These are phyloP conservation scores for Coffea humblotiana DNA, from an alignment of 305 asterid genomes.

Conservation along the genomic window DNA sequence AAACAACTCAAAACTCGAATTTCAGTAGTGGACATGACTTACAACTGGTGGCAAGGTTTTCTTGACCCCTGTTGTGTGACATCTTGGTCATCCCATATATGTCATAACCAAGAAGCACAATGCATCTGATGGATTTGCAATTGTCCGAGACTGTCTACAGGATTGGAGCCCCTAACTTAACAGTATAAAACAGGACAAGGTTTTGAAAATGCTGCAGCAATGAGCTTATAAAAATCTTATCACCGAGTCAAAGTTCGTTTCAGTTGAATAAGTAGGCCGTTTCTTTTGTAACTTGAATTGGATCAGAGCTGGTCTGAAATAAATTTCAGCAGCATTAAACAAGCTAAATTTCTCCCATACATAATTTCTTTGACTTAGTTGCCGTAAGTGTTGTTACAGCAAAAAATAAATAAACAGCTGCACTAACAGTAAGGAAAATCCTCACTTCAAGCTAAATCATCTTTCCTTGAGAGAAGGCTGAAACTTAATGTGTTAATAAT, in stretches of 20 bases:
- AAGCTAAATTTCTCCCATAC: neutral
- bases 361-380: neutral
- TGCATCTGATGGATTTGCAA: neutral
- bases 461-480: neutral
- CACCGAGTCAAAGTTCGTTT: neutral
- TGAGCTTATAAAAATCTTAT: neutral
- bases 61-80: neutral
- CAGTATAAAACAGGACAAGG: neutral
- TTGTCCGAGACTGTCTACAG: neutral
- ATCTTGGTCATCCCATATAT: neutral
- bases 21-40: neutral
- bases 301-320: neutral
- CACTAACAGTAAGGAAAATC: neutral
- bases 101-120: neutral
- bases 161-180: neutral
- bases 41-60: neutral
- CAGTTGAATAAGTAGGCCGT: neutral
- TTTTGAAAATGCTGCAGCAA: neutral
- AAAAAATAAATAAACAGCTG: no score
- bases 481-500: neutral
- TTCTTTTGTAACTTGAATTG: neutral
- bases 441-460: neutral
- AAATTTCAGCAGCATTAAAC: neutral
- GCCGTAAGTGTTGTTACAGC: neutral
- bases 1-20: neutral